These are phyloP conservation scores for Simmondsia chinensis DNA, from an alignment of 148 eudicot species.

Conservation along the genomic window DNA sequence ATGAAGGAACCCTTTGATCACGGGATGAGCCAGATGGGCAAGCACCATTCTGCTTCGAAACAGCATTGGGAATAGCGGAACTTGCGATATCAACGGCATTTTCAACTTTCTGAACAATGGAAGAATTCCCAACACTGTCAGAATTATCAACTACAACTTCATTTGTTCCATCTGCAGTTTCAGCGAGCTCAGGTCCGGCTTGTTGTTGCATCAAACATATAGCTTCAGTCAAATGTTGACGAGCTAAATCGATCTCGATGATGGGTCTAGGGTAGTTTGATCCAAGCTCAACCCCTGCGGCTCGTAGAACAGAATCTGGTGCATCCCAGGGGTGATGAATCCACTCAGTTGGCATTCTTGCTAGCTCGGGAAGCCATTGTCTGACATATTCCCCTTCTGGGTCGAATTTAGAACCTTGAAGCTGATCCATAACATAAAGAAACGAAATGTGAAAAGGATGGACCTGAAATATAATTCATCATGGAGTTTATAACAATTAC, in stretches of 20 bases:
- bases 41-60: constrained; percentile 26
- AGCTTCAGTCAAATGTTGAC: constrained; percentile 57
- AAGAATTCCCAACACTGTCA: constrained; percentile 4
- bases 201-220: constrained; percentile 49
- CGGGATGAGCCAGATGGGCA: constrained; percentile 50
- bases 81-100: constrained; percentile 25
- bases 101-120: constrained; percentile 21
- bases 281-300: constrained; percentile 90
- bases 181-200: constrained; percentile 31
- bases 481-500: no score
- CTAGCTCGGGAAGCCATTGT: constrained; percentile 90
- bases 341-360: constrained; percentile 94
- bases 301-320: constrained; percentile 52
- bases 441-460: not conserved
- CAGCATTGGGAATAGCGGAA: constrained; percentile 27
- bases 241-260: constrained; percentile 60
- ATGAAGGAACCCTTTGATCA: constrained; percentile 82
- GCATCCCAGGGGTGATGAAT: constrained; percentile 99
- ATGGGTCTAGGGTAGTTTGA: constrained; percentile 79
- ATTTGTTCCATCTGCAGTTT: constrained; percentile 23
- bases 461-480: not conserved
- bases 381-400: constrained; percentile 83
- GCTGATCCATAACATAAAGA: constrained; percentile 28
- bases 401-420: constrained; percentile 83
- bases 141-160: constrained; percentile 82